These are phyloP conservation scores for Coleophoma crateriformis DNA, from an alignment of 2,329 filamentous ascomycete species.

Conservation along the genomic window DNA sequence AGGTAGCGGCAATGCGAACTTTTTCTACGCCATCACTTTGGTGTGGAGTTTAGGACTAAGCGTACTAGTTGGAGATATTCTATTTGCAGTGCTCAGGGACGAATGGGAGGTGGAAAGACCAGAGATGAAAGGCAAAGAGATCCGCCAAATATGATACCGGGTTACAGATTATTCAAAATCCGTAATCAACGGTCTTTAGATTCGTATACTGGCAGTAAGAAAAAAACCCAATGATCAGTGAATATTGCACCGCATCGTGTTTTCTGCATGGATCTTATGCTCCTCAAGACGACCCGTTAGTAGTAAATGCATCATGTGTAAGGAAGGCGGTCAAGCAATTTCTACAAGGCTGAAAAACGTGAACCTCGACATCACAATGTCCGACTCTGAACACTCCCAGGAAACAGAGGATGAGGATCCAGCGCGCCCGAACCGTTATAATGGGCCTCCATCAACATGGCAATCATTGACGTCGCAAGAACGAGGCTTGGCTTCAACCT, in stretches of 20 bases:
- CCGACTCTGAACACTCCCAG: constrained; percentile 38
- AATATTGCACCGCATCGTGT: too few species aligned
- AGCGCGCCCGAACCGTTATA: constrained; percentile 65
- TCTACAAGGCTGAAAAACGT: neutral
- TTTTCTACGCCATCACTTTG: constrained; percentile 98
- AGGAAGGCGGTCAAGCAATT: too few species aligned
- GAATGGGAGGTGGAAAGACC: constrained; percentile 92
- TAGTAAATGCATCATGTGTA: too few species aligned
- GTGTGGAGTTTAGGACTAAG: constrained; percentile 93
- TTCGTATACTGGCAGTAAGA: neutral
- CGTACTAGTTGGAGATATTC: constrained; percentile 77
- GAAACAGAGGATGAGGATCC: constrained; percentile 40
- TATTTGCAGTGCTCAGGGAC: constrained; percentile 85
- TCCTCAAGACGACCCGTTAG: too few species aligned
- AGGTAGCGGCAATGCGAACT: constrained; percentile 95
- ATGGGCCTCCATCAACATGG: constrained; percentile 66
- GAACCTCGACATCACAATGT: neutral
- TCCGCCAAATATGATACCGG: constrained; percentile 32
- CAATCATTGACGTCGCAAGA: constrained; percentile 54
- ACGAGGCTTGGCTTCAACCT: constrained; percentile 53
- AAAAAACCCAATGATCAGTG: neutral
- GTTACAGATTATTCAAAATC: neutral
- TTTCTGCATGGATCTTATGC: too few species aligned
- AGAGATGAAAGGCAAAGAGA: constrained; percentile 83
- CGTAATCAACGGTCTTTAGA: neutral